Base-by-base conservation (phyloP, 2,329 filamentous ascomycete genomes). In the Phyllachora maydis region DNA sequence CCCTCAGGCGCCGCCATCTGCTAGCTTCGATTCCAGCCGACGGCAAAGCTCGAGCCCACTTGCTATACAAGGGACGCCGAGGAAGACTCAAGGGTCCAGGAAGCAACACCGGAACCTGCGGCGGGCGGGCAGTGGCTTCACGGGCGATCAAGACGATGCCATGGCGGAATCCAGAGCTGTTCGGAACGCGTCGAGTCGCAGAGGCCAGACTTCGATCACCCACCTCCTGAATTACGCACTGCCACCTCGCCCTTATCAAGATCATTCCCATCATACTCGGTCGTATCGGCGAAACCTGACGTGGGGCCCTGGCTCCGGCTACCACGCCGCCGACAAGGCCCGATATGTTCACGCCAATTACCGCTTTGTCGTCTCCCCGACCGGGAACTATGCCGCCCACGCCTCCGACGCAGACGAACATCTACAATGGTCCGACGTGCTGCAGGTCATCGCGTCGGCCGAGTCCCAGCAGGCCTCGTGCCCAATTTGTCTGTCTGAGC, bases 161-260 rank as follows among this genome's bases (percentile, higher is more conserved):
- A 72, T 90, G 65, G 81, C 70, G 33, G 82, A 93, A 54, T 59
- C 83, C 30, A 51, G 60, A 32, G 61, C 60, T 11, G 46, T 67
- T 28, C 53, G 59, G 28, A 67, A 65, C 33, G 46, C 60, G 8
- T 58, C 55, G n/a, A 63, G 60, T 40, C 73, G 88, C 28, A 79
- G 88, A 38, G 88, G 88, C 25, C 85, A 93, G 49, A 93, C 82
- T 25, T 91, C 79, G 39, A 98, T 98, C 43, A 95, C 88, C 19
- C 88, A 98, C 48, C 54, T 98, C 27, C 77, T 98, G 60, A 85
- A 85, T 53, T 91, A 93, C 48, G 70, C 76, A 21, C 56, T 81
- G 11, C 77, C 83, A 12, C 70, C 76, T 19, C 67, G 78, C 22
- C 73, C 74, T 12, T 65, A 71, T 30, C 60, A 60, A 36, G 62